phyloP scores from a whole-genome alignment of 1,284 basidiomycete species.

The Schizophyllum commune region DNA sequence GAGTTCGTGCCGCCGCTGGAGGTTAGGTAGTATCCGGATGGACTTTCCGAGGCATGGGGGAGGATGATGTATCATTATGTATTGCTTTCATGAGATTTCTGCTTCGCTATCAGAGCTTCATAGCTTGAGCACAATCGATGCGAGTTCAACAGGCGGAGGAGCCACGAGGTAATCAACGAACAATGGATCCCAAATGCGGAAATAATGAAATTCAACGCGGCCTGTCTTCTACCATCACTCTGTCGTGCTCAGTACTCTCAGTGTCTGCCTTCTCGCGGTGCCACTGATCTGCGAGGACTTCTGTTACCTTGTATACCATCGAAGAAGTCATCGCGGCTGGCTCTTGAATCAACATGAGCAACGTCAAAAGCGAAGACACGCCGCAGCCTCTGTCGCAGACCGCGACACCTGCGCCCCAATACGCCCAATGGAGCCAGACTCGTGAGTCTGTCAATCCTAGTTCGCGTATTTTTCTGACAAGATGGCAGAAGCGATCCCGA shows the following conservation, averaged over 20 bases:
- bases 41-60: not conserved
- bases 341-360: not conserved
- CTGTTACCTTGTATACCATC: not conserved
- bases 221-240: not conserved
- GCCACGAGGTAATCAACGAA: not conserved
- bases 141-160: too few relatives aligned
- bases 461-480: too few relatives aligned
- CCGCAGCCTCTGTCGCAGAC: not conserved
- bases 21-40: constrained; percentile 31
- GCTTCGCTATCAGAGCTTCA: too few relatives aligned
- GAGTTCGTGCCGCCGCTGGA: constrained; percentile 72
- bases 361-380: not conserved
- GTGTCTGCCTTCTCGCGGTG: too few relatives aligned
- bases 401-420: not conserved
- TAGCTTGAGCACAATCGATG: too few relatives aligned
- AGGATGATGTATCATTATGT: not conserved
- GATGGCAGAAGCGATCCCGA: constrained; percentile 15
- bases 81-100: not conserved
- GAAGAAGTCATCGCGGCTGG: too few relatives aligned
- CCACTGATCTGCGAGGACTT: too few relatives aligned
- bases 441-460: too few relatives aligned
- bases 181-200: not conserved
- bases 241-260: too few relatives aligned
- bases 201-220: not conserved
- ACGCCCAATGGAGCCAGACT: not conserved